A percentile compares a stretch with the other conserved stretches of the same genome.
These are phyloP conservation scores for Macroventuria anomochaeta DNA, from an alignment of 2,329 filamentous ascomycete species.

Conservation along the genomic window DNA sequence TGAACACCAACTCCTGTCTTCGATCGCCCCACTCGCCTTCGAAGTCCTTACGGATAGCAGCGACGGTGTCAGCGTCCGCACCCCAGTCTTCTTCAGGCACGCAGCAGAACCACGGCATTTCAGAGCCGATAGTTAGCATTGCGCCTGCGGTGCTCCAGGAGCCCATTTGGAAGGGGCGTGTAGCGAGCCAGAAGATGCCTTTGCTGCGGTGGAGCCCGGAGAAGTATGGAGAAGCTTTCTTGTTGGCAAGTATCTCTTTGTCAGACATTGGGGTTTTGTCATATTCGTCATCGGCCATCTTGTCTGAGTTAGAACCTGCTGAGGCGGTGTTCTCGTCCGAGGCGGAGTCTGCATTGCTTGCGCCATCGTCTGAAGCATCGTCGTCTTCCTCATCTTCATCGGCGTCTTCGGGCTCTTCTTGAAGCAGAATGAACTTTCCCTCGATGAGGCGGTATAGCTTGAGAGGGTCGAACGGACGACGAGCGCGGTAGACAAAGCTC, in stretches of 20 bases:
- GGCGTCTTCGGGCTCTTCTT: conserved; percentile 46
- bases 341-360: conserved; percentile 20
- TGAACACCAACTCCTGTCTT: conserved; percentile 75
- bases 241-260: conserved; percentile 60
- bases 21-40: conserved; percentile 68
- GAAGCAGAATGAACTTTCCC: conserved; percentile 53
- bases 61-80: conserved; percentile 55
- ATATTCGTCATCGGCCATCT: conserved; percentile 40
- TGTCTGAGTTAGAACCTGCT: conserved; percentile 25
- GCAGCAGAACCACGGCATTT: conserved; percentile 66
- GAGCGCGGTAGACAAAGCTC: conserved; percentile 71
- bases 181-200: conserved; percentile 66
- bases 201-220: conserved; percentile 67
- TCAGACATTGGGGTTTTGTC: conserved; percentile 42
- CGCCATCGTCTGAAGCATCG: conserved; percentile 17
- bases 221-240: conserved; percentile 61
- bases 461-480: conserved; percentile 53
- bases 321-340: conserved; percentile 25
- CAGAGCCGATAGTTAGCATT: conserved; percentile 67
- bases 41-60: conserved; percentile 59
- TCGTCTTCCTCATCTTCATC: conserved; percentile 41
- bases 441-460: conserved; percentile 51
- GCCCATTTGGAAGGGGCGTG: conserved; percentile 61
- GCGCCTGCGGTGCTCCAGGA: conserved; percentile 70
- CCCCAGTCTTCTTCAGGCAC: conserved; percentile 61